A percentile compares a stretch with the other conserved stretches of the same genome.
Conservation (phyloP, 2,329 filamentous ascomycete species). For the Akanthomyces dipterigenus region DNA sequence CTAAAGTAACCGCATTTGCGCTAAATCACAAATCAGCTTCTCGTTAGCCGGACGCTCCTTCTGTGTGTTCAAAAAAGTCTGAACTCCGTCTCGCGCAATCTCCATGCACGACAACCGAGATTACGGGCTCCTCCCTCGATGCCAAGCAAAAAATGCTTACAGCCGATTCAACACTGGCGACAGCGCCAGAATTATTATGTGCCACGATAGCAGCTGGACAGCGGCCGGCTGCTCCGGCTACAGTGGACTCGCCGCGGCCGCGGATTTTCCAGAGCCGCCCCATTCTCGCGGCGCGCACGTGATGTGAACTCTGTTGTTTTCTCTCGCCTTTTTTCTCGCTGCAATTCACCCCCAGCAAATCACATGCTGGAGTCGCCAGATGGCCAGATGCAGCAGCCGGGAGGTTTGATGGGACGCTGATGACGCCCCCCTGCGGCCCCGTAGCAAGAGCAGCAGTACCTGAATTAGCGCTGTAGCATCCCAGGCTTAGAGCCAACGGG, state of each 20-base stretch:
- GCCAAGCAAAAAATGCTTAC: no score
- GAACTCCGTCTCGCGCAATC: background rate
- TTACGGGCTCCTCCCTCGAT: background rate
- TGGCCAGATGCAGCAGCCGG: background rate
- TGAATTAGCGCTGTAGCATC: background rate
- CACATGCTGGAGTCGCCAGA: constrained; percentile 26
- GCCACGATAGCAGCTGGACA: no score
- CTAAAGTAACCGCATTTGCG: no score
- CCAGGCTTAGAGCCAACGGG: background rate
- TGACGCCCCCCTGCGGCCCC: background rate
- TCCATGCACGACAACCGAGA: background rate
- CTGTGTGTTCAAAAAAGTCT: background rate
- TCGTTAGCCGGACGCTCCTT: background rate
- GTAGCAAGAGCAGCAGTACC: background rate
- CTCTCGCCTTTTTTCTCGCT: no score
- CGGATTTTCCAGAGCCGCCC: constrained; percentile 2
- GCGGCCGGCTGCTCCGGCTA: background rate
- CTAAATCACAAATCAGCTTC: background rate
- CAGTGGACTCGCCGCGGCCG: background rate
- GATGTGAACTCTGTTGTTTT: background rate
- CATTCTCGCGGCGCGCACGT: background rate
- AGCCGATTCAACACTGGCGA: no score
- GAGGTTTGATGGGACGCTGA: background rate
- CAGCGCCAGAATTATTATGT: background rate
- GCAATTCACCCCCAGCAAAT: constrained; percentile 24